Percentiles rank a stretch among this genome's conserved stretches.
These are phyloP conservation scores for Metschnikowia shivogae DNA, from an alignment of 805 yeast genomes.

Conservation along the genomic window DNA sequence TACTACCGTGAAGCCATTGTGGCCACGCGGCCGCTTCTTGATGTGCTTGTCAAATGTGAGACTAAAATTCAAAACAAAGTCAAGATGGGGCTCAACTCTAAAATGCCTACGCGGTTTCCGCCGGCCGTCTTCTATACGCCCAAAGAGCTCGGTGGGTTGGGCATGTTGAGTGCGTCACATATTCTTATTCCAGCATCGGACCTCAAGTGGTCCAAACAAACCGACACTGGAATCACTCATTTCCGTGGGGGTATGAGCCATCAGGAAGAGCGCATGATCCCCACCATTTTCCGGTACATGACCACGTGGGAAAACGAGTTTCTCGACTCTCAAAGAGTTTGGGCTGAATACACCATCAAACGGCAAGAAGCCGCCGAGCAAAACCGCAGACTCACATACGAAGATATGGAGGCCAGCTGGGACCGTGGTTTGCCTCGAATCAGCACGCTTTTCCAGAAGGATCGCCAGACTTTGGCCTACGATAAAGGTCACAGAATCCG, in stretches of 20 bases:
- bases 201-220: constrained; percentile 84
- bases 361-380: constrained; percentile 83
- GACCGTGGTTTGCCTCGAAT: constrained; percentile 96
- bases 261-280: constrained; percentile 75
- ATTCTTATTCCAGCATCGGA: constrained; percentile 93
- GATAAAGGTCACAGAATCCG: constrained; percentile 92
- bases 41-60: constrained; percentile 82
- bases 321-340: constrained; percentile 87
- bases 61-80: constrained; percentile 92
- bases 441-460: constrained; percentile 91
- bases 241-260: constrained; percentile 91
- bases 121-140: constrained; percentile 99
- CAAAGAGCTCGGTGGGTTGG: constrained; percentile 93
- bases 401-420: constrained; percentile 93
- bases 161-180: constrained; percentile 97
- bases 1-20: constrained; percentile 93
- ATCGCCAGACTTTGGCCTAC: constrained; percentile 88
- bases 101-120: constrained; percentile 98
- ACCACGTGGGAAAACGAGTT: constrained; percentile 97
- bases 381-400: constrained; percentile 81
- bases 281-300: constrained; percentile 88
- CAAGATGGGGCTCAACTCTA: constrained; percentile 90
- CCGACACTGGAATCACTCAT: constrained; percentile 91
- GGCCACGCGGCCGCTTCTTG: constrained; percentile 72
- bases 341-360: constrained; percentile 95